These are phyloP conservation scores for Fusarium succisae DNA, from an alignment of 2,329 filamentous ascomycete genomes.

Conservation along the genomic window DNA sequence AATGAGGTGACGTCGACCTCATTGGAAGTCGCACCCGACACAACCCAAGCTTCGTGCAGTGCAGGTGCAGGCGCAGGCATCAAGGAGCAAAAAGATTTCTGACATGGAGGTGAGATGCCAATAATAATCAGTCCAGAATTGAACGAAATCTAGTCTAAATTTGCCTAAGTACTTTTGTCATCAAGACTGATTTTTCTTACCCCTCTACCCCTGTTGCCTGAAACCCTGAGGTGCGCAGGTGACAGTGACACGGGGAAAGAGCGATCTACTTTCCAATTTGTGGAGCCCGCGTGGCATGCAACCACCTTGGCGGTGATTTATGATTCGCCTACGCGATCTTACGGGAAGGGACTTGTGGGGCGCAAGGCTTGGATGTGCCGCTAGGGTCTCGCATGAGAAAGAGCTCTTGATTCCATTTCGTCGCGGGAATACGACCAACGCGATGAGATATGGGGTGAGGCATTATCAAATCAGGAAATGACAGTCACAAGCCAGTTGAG, in stretches of 20 bases:
- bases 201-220: neutral
- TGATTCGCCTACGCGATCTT: neutral
- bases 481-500: neutral
- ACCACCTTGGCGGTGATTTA: neutral
- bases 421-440: slow-evolving; percentile 22
- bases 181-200: fast-evolving
- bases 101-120: neutral
- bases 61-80: neutral
- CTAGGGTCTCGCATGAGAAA: slow-evolving; percentile 9
- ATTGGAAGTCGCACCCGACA: slow-evolving; percentile 8
- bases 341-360: slow-evolving; percentile 4
- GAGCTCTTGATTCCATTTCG: neutral
- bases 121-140: neutral
- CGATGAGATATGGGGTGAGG: neutral
- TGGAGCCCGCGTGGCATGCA: slow-evolving; percentile 23
- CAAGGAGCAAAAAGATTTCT: neutral
- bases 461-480: neutral
- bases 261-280: slow-evolving; percentile 21
- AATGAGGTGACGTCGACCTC: slow-evolving; percentile 27
- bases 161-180: neutral
- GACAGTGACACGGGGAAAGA: slow-evolving; percentile 32
- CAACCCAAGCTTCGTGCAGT: slow-evolving; percentile 13
- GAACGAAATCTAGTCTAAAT: too few species aligned
- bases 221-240: slow-evolving; percentile 2
- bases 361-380: slow-evolving; percentile 24